Percentiles rank a stretch among this genome's conserved stretches.
phyloP scores from a whole-genome alignment of 2,329 filamentous ascomycete species.

The Pseudogymnoascus sp. region DNA sequence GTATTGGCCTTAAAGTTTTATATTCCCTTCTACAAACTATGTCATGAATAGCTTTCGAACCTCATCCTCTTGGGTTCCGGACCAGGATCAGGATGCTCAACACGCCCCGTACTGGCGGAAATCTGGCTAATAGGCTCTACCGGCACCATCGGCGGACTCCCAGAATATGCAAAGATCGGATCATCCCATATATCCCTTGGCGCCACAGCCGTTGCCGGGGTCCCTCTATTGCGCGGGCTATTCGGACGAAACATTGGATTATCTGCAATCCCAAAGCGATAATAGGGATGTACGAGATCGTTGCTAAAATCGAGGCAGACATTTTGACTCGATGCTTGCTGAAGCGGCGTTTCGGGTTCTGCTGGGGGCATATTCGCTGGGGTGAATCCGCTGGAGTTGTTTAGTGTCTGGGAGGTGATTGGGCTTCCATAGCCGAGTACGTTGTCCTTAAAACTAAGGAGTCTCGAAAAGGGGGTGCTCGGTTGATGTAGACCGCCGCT shows the following conservation, averaged over 20 bases:
- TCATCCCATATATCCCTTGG: slow-evolving; percentile 7
- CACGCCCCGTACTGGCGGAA: background rate
- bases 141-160: background rate
- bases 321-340: background rate
- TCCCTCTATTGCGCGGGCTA: background rate
- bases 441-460: background rate
- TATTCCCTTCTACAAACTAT: background rate
- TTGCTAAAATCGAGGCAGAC: background rate
- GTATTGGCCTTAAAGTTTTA: background rate
- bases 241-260: background rate
- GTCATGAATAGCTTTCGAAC: background rate
- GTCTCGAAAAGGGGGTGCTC: background rate
- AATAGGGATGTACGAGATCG: background rate
- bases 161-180: slow-evolving; percentile 2
- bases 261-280: background rate
- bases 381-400: background rate
- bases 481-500: background rate
- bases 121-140: background rate
- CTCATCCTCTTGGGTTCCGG: background rate
- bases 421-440: background rate
- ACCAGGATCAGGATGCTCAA: background rate
- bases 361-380: background rate
- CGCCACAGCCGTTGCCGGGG: background rate
- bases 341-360: background rate
- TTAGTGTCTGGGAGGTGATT: background rate